Base-by-base conservation (phyloP, 345 rosid species). In the Brassica nigra region DNA sequence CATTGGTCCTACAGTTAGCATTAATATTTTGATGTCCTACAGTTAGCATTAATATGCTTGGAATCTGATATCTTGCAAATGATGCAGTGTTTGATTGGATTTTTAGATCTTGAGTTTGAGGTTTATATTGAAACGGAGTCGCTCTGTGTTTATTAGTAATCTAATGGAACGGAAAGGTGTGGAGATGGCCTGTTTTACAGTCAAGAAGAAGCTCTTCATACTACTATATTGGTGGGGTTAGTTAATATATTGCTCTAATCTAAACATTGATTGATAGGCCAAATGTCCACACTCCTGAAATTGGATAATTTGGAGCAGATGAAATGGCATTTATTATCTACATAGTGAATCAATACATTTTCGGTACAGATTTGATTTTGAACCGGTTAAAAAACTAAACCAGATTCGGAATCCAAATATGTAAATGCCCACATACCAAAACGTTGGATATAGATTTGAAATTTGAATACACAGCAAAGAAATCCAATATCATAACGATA, bases 231-330 rank as follows among this genome's bases (percentile, higher is more conserved):
- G 10, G 16, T 9, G 74, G 47, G 47, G 14, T 10, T 39, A 34
- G 16, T 57, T 58, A 73, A 74, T 77, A 71, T 73, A 55, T 44
- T 31, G 55, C 49, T 66, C 80, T 76, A 71, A 74, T 66, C 80
- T 76, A 71, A 74, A 61, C 34, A 57, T 65, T 82, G 5, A 76
- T 37, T 47, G 70, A 68, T 84, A 92, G 96, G 96, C 83, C 31
- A 86, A 91, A 91, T 69, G 85, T 88, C 42, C 83, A 80, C 79
- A 87, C 96, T 71, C 92, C 95, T 34, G 98, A 94, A 71, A 91
- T 94, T 86, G 97, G 97, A 80, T 93, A 47, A 47, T 47, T 12
- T 4, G 54, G 42, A 37, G 42, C 42, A 37, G 37, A 33, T 4
- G 37, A 33, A 33, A 33, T 4, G 6, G 37, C 37, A 33, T 33